These are phyloP conservation scores for Beta lomatogona DNA, from an alignment of 179 eudicot genomes.

Conservation along the genomic window DNA sequence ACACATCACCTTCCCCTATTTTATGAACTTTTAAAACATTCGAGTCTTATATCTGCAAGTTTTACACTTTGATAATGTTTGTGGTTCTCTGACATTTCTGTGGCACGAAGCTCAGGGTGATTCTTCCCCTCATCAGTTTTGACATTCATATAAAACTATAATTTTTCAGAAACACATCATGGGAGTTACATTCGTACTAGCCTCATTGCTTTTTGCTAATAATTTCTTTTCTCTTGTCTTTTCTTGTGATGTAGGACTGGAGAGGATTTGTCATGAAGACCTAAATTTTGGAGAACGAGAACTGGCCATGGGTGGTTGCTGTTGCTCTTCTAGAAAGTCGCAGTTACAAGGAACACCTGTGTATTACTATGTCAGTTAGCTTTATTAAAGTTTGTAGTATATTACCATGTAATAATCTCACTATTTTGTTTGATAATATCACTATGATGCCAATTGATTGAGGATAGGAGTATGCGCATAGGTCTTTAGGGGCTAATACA, in stretches of 20 bases:
- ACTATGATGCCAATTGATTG: neutral
- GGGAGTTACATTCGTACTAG: neutral
- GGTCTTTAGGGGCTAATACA: neutral
- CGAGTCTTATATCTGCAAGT: neutral
- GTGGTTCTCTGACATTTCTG: neutral
- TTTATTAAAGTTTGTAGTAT: conserved; percentile 10
- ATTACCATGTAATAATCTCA: neutral
- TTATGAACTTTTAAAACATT: neutral
- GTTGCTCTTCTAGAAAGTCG: conserved; percentile 74
- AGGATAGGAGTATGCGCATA: neutral
- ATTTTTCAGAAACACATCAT: too few relatives aligned
- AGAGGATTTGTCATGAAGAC: conserved; percentile 38
- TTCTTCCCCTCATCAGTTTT: neutral
- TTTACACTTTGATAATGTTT: too few relatives aligned
- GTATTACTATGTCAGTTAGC: conserved; percentile 73
- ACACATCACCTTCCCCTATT: neutral
- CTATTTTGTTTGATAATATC: neutral
- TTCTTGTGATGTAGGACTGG: conserved; percentile 11
- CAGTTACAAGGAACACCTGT: conserved; percentile 82
- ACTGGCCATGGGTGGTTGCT: conserved; percentile 80
- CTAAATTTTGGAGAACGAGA: conserved; percentile 25
- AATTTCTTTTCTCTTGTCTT: conserved; percentile 11
- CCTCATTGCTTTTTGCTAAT: conserved; percentile 10
- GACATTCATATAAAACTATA: too few relatives aligned
- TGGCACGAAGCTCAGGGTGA: neutral